Base-by-base conservation (phyloP, 2,329 filamentous ascomycete species). In the Eutypa lata region DNA sequence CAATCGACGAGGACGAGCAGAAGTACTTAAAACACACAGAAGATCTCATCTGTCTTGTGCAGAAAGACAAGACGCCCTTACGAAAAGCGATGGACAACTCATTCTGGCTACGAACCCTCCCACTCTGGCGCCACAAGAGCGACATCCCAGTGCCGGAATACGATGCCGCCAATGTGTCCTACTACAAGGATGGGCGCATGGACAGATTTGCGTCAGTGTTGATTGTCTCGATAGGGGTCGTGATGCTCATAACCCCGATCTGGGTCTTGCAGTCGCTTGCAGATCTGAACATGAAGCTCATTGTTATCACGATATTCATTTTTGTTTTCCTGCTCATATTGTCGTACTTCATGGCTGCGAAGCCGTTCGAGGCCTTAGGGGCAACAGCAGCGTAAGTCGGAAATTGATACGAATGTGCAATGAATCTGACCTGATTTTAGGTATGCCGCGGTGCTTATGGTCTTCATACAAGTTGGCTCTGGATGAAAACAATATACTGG, bases 191-290 rank as follows among this genome's bases (percentile, higher is more conserved):
- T 8, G 47, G 51, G 3, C 47, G 38, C 13, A 55, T 66, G 21
- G 63, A 69, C 44, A 21, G 13, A 1, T 66, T 66, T 33, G 57
- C 62, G 2, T 65, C 61, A 1, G 49, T 48, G 0, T 13, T 59
- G 1, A 67, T 69, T 21, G 50, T 63, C 2, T 7, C 35, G 0
- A 37, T 68, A 7, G 70, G 67, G 0, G 48, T 60, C 1, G 49
- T 48, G 1, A 68, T 73, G 62, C 58, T 71, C 10, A 57, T 72
- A 24, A 57, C 60, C 1, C 69, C 69, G 1, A 60, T 71, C 7
- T 73, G 66, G 68, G 62, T 67, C 6, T 54, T 73, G 7, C 52
- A 63, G 24, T 53, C 50, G 0, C 31, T 65, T 21, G 37, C 51
- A 6, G 40, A 28, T 16, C 16, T 55, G n/a, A 44, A 46, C 2